A percentile compares a stretch with the other conserved stretches of the same genome.
phyloP scores from a whole-genome alignment of 2,329 filamentous ascomycete genomes.

The Phyllosticta paracitricarpa region DNA sequence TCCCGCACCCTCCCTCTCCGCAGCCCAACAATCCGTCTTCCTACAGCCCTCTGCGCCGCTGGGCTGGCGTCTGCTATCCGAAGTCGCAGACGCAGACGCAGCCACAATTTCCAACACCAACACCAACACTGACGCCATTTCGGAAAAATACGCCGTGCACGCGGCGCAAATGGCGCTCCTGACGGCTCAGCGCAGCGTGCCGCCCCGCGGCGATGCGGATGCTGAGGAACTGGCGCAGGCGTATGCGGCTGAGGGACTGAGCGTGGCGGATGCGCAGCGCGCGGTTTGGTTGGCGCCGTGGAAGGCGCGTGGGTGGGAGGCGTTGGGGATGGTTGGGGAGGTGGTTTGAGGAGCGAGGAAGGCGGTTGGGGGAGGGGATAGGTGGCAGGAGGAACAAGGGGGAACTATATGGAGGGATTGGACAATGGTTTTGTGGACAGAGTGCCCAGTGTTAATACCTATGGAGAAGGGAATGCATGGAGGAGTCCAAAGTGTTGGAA shows the following conservation, averaged over 20 bases:
- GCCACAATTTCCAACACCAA: background rate
- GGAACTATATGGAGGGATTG: too few species aligned
- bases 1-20: conserved; percentile 36
- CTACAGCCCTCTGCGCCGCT: conserved; percentile 68
- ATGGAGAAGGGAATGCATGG: too few species aligned
- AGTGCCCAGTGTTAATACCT: too few species aligned
- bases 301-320: conserved; percentile 55
- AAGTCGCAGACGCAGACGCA: conserved; percentile 43
- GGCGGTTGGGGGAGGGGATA: too few species aligned
- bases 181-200: conserved; percentile 61
- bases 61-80: conserved; percentile 57
- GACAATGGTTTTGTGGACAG: too few species aligned
- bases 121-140: background rate
- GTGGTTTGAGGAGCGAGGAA: background rate
- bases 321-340: conserved; percentile 38
- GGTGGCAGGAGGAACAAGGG: too few species aligned
- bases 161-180: conserved; percentile 70
- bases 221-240: conserved; percentile 62
- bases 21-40: conserved; percentile 70
- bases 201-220: conserved; percentile 45
- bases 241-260: conserved; percentile 61
- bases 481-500: too few species aligned
- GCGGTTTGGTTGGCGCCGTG: conserved; percentile 77
- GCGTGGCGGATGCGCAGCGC: conserved; percentile 62
- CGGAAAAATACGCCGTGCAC: conserved; percentile 25